phyloP scores from a whole-genome alignment of 2,329 filamentous ascomycete genomes.

The Raffaelea deltoideospora region DNA sequence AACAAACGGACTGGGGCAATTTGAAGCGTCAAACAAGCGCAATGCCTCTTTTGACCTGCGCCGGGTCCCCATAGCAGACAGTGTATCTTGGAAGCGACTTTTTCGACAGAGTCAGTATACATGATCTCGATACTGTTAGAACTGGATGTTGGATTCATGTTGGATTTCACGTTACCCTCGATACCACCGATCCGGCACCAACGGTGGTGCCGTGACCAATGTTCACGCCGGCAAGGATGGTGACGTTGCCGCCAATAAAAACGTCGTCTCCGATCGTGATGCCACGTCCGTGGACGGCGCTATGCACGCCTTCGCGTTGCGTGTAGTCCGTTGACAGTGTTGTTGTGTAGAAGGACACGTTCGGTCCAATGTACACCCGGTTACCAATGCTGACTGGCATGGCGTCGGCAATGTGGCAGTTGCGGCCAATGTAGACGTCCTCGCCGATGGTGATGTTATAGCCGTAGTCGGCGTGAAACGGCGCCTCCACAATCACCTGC shows the following conservation, averaged over 20 bases:
- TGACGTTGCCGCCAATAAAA: conserved; percentile 65
- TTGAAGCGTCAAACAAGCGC: too few relatives aligned
- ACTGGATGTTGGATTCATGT: neutral
- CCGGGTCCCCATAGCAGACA: conserved; percentile 12
- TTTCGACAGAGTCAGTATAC: conserved; percentile 2
- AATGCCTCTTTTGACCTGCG: too few relatives aligned
- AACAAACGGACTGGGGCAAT: too few relatives aligned
- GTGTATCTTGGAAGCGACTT: conserved; percentile 10
- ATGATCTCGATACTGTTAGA: neutral
- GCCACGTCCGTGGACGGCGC: conserved; percentile 51
- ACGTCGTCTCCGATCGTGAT: conserved; percentile 77
- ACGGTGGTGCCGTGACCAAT: conserved; percentile 69
- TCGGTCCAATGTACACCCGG: conserved; percentile 61
- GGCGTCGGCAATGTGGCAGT: conserved; percentile 79
- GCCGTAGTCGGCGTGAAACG: conserved; percentile 87
- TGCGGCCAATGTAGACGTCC: conserved; percentile 67
- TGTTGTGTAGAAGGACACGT: conserved; percentile 73
- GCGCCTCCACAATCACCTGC: conserved; percentile 65
- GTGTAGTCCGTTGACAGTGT: conserved; percentile 59
- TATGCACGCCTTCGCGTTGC: conserved; percentile 57
- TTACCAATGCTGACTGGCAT: conserved; percentile 69
- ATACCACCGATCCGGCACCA: conserved; percentile 74
- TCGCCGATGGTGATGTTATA: conserved; percentile 87
- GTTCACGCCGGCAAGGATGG: conserved; percentile 62
- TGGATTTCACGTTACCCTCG: conserved; percentile 37